phyloP scores from a whole-genome alignment of 768 basidiomycete genomes.

The Agrocybe praecox region DNA sequence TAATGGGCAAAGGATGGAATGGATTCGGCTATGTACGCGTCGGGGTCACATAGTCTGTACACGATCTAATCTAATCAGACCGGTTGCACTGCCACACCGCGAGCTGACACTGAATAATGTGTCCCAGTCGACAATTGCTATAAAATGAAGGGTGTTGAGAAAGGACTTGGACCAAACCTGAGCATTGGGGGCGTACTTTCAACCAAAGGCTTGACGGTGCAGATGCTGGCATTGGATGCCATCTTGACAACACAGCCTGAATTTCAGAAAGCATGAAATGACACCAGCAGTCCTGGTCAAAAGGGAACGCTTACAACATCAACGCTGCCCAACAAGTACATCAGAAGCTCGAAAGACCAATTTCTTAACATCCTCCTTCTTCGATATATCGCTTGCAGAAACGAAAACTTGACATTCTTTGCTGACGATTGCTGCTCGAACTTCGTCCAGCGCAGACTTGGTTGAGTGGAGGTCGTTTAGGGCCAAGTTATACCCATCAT shows the following conservation, averaged over 20 bases:
- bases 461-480: conserved; percentile 42
- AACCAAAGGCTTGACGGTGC: conserved; percentile 14
- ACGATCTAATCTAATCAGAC: too few relatives aligned
- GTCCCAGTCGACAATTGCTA: conserved; percentile 42
- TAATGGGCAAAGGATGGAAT: too few relatives aligned
- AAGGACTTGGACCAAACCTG: background rate
- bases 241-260: conserved; percentile 26
- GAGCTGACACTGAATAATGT: conserved; percentile 50
- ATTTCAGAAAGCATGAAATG: background rate
- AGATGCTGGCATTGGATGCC: conserved; percentile 48
- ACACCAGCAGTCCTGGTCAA: too few relatives aligned
- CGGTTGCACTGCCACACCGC: too few relatives aligned
- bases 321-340: conserved; percentile 43
- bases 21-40: too few relatives aligned
- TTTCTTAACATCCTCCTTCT: conserved; percentile 41
- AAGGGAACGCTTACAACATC: conserved; percentile 42
- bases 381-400: conserved; percentile 37
- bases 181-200: conserved; percentile 22
- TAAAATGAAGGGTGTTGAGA: background rate
- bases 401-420: conserved; percentile 24
- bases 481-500: conserved; percentile 47
- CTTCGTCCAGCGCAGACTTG: conserved; percentile 23
- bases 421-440: conserved; percentile 27
- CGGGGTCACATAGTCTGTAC: too few relatives aligned
- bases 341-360: conserved; percentile 34